Evolutionary conservation across 2,329 filamentous ascomycete species (phyloP).

Genomic region (Esteya vermicola): DNA sequence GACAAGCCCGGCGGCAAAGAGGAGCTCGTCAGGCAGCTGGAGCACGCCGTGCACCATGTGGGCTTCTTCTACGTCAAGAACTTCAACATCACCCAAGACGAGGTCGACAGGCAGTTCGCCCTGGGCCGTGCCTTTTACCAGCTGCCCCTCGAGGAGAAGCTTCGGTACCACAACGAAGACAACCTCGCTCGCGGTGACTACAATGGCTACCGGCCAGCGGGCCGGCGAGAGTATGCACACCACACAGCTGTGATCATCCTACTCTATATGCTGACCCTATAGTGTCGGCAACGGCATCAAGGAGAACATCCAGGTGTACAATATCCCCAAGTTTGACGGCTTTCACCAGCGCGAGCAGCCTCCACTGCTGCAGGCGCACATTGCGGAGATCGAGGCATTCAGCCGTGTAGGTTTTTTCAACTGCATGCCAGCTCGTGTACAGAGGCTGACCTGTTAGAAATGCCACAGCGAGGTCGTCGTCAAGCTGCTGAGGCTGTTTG

Average conservation of each 20-base stretch:
- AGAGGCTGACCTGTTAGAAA: not conserved
- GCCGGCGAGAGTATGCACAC: too few relatives aligned
- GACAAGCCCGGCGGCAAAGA: constrained; percentile 35
- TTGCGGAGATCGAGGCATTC: constrained; percentile 33
- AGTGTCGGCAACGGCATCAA: constrained; percentile 17
- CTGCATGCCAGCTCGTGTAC: constrained; percentile 14
- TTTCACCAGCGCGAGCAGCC: constrained; percentile 10
- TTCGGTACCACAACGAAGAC: constrained; percentile 8
- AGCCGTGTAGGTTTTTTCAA: constrained; percentile 20
- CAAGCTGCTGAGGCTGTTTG: constrained; percentile 10
- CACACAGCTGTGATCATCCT: too few relatives aligned
- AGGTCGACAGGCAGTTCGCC: constrained; percentile 30
- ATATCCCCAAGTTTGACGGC: constrained; percentile 32
- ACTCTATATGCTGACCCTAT: constrained; percentile 21
- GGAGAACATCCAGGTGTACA: constrained; percentile 40
- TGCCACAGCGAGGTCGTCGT: constrained; percentile 6
- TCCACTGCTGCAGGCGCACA: constrained; percentile 22
- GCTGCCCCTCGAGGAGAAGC: constrained; percentile 27
- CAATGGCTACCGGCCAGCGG: constrained; percentile 31
- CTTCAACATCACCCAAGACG: constrained; percentile 22
- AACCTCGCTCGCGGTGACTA: constrained; percentile 20
- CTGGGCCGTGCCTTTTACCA: constrained; percentile 34
- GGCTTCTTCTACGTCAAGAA: constrained; percentile 25
- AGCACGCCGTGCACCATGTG: constrained; percentile 27
- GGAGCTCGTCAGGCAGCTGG: constrained; percentile 31